Base-by-base conservation (phyloP, 805 yeast genomes). In the Suhomyces kilbournensis region DNA sequence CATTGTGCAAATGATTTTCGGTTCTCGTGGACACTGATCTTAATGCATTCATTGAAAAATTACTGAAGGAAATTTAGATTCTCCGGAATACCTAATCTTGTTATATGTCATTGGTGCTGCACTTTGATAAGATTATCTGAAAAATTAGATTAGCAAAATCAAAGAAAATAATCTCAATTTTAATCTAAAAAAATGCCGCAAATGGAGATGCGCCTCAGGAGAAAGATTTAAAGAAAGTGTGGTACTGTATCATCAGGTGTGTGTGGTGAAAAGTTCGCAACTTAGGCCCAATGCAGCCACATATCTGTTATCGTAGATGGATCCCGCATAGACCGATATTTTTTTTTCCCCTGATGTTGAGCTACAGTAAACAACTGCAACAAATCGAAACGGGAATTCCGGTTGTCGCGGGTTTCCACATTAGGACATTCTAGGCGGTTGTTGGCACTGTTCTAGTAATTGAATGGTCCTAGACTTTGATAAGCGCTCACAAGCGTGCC, bases 1-100 rank as follows among this genome's bases (percentile, higher is more conserved):
- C 17, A 7, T 47, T 44, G 15, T 12, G 22, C 7, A 51, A 38
- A 44, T 47, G 50, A 8, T 34, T 23, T 10, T 46, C 48, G 2
- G 47, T 38, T 8, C 46, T 25, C 3, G 53, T 39, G 9, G 26
- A 35, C 12, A 39, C 44, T 20, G 53, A 48, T 23, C 15, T 34
- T 4, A 48, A 5, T n/a, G 47, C 38, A 17, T 44, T 20, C 47
- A 44, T 44, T 40, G 9, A 15, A 8, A 12, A 35, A 8, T 34
- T 20, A 35, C 20, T 35, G n/a, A 12, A 28, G 17, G 3, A 7
- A 8, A n/a, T n/a, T 15, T 12, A 6, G 17, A 0, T 15, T 15
- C 14, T 35, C 20, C 7, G 40, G 40, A 35, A 35, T 35, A 35
- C 12, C 40, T 7, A 7, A 15, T 17, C 20, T 17, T 4, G 7